Base-by-base conservation (phyloP, 768 basidiomycete genomes). In the Harrya chromipes region DNA sequence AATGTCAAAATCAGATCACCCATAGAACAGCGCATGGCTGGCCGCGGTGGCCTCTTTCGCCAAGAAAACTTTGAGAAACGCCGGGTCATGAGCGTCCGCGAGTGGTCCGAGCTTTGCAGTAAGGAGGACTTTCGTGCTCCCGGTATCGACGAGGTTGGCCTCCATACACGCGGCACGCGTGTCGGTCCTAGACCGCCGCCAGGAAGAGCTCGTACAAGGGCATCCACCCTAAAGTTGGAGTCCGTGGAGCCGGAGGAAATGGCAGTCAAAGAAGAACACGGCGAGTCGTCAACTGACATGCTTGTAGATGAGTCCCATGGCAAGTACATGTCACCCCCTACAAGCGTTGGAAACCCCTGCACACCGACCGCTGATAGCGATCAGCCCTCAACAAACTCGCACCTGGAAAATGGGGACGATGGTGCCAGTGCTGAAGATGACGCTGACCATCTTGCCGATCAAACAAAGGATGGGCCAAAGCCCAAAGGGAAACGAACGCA, bases 1-100 rank as follows among this genome's bases (percentile, higher is more conserved):
- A 60, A 75, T 6, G 82, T 97, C 52, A 87, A 86, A 66, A 87
- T 99, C 52, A 84, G 82, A 70, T 81, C 81, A 14, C 94, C 97
- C 2, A 98, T 98, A 58, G 92, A 94, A 64, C 95, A 98, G 66
- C 83, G 85, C 64, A 92, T 97, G 85, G 71, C 85, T 35, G 95
- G 95, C 9, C 78, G 80, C 47, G 83, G 82, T 6, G 95, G 95
- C 2, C 76, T 94, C 6, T 98, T 92, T 66, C 82, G 90, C 19
- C 86, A 91, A 58, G 82, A 91, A 70, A 98, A 97, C 63, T 78
- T 97, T 61, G 92, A 92, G 72, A 93, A 90, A 69, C 79, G 89
- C 53, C 82, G 82, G 56, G 66, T 81, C 44, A 85, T 90, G 82
- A 92, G 87, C 61, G 82, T 90, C 19, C 83, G 88, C 46, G 91